Percentiles rank a stretch among this genome's conserved stretches.
phyloP scores from a whole-genome alignment of 176 grass and related monocot genomes.

The Oryza glumipatula region DNA sequence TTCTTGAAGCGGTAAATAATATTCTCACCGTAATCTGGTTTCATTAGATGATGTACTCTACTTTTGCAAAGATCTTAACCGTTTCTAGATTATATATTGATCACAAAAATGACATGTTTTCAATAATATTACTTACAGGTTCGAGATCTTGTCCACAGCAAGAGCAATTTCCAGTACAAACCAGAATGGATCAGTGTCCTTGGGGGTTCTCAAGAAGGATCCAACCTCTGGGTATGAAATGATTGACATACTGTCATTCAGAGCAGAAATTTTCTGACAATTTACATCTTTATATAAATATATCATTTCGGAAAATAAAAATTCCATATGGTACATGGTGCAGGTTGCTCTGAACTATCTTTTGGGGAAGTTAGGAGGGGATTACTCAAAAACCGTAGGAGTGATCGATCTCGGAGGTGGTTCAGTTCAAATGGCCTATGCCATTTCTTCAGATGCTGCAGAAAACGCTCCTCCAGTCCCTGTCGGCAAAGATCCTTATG shows the following conservation, averaged over 20 bases:
- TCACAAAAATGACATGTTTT: not conserved
- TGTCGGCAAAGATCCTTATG: slow-evolving; percentile 16
- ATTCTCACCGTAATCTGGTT: not conserved
- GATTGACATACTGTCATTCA: not conserved
- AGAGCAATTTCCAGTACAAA: slow-evolving; percentile 38
- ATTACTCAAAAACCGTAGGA: slow-evolving; percentile 43
- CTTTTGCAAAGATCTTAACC: not conserved
- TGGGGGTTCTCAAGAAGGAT: slow-evolving; percentile 48
- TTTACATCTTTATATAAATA: not conserved
- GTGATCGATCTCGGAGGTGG: slow-evolving; percentile 53
- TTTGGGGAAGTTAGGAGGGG: slow-evolving; percentile 43
- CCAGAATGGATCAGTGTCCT: slow-evolving; percentile 40
- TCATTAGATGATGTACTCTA: not conserved
- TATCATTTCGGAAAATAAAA: too few species aligned
- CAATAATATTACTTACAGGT: slow-evolving; percentile 2
- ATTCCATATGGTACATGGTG: not conserved
- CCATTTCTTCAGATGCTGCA: slow-evolving; percentile 43
- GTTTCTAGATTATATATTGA: too few species aligned
- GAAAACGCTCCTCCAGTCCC: slow-evolving; percentile 29
- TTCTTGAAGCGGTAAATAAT: slow-evolving; percentile 49
- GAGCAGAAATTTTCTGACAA: not conserved
- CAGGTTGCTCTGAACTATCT: slow-evolving; percentile 57
- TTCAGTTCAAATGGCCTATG: slow-evolving; percentile 59
- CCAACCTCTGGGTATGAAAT: slow-evolving; percentile 46
- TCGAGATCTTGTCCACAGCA: slow-evolving; percentile 34